phyloP scores from a whole-genome alignment of 306 rosid species.

The Acacia confusa region DNA sequence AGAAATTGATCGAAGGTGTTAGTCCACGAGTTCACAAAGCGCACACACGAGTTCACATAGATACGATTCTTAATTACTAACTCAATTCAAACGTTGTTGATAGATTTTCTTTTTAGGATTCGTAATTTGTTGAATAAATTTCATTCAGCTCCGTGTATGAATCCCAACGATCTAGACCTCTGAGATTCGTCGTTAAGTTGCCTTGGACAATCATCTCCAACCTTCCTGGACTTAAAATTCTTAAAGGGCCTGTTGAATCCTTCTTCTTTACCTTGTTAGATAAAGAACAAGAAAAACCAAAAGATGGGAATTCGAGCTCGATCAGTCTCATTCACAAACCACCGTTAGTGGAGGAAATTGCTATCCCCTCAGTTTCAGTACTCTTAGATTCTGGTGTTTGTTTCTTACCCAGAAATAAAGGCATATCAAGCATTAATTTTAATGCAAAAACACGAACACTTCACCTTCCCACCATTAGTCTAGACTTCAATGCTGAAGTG shows the following conservation, averaged over 20 bases:
- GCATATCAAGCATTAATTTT: constrained; percentile 49
- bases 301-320: constrained; percentile 25
- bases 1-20: too few species aligned
- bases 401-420: constrained; percentile 48
- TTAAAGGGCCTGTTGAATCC: constrained; percentile 36
- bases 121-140: too few species aligned
- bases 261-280: constrained; percentile 28
- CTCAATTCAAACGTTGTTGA: too few species aligned
- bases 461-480: constrained; percentile 53
- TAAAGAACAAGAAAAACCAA: constrained; percentile 24
- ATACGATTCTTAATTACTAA: too few species aligned
- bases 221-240: constrained; percentile 49
- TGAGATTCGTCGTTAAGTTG: constrained; percentile 42
- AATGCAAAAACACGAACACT: constrained; percentile 42
- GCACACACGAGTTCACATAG: too few species aligned
- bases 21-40: too few species aligned
- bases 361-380: constrained; percentile 61
- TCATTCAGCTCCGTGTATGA: too few species aligned
- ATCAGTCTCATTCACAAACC: constrained; percentile 30
- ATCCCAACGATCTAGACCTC: too few species aligned
- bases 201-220: constrained; percentile 73
- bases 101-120: too few species aligned
- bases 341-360: constrained; percentile 69
- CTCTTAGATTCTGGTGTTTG: constrained; percentile 47
- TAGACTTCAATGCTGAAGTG: constrained; percentile 60